phyloP scores from a whole-genome alignment of 257 asterid genomes.

The Schizonepeta tenuifolia region DNA sequence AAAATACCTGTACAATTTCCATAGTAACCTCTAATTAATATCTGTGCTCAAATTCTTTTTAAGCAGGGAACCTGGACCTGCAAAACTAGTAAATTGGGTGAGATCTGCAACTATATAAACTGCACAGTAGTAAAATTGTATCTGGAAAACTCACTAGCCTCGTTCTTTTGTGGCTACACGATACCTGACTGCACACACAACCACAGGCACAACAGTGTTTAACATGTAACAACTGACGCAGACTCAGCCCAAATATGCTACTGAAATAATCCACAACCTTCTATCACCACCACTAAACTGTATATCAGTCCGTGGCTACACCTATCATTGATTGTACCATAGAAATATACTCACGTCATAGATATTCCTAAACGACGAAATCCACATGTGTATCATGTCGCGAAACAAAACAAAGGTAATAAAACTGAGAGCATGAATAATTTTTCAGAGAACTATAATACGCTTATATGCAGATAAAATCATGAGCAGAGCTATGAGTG shows the following conservation, averaged over 20 bases:
- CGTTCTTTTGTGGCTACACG: slow-evolving; percentile 52
- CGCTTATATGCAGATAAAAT: background rate
- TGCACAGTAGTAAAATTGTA: slow-evolving; percentile 1
- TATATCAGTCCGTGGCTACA: too few relatives aligned
- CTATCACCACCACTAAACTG: too few relatives aligned
- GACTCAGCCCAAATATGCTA: background rate
- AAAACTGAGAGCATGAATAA: background rate
- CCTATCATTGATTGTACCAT: background rate
- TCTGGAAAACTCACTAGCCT: slow-evolving; percentile 58
- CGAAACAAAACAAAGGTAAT: background rate
- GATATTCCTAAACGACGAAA: background rate
- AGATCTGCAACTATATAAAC: slow-evolving; percentile 37
- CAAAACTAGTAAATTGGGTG: slow-evolving; percentile 68
- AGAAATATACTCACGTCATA: background rate
- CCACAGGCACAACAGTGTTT: slow-evolving; percentile 33
- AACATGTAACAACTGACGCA: background rate
- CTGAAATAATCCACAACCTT: background rate
- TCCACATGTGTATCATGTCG: background rate
- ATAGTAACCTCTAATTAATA: slow-evolving; percentile 54
- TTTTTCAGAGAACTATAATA: background rate
- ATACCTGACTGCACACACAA: slow-evolving; percentile 72
- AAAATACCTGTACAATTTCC: slow-evolving; percentile 78
- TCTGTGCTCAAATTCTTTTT: slow-evolving; percentile 37
- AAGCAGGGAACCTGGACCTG: slow-evolving; percentile 97
- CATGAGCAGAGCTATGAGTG: background rate